phyloP scores from a whole-genome alignment of 495 filamentous ascomycete genomes.

The Aspergillus avenaceus region DNA sequence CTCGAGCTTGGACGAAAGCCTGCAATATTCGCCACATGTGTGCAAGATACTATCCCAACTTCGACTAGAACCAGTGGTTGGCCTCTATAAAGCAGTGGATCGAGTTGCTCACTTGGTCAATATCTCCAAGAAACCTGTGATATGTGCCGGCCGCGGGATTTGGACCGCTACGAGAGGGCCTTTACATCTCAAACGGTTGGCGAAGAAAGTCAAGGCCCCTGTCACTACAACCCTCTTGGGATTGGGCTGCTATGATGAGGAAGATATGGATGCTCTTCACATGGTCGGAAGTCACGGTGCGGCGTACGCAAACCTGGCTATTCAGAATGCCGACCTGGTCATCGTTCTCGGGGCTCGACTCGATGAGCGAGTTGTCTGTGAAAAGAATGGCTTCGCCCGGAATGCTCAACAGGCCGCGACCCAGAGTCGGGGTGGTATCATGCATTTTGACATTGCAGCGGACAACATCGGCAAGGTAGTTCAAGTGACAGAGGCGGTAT shows the following conservation, averaged over 20 bases:
- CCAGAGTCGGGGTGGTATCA: conserved; percentile 37
- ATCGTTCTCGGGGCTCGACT: conserved; percentile 62
- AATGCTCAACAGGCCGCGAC: conserved; percentile 34
- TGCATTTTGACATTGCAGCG: conserved; percentile 63
- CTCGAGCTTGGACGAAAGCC: conserved; percentile 53
- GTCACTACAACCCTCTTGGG: conserved; percentile 66
- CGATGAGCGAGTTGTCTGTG: conserved; percentile 58
- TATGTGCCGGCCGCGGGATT: conserved; percentile 59
- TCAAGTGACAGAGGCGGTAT: conserved; percentile 57
- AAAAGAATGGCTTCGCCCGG: conserved; percentile 52
- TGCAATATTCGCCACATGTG: neutral
- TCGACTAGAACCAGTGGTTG: conserved; percentile 5
- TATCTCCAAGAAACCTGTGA: conserved; percentile 56
- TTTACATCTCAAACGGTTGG: conserved; percentile 47
- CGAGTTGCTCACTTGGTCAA: conserved; percentile 55
- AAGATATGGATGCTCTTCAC: conserved; percentile 56
- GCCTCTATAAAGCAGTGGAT: conserved; percentile 35
- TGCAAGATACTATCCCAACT: too few species aligned
- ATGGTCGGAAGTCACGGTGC: conserved; percentile 67
- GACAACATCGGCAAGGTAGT: conserved; percentile 67
- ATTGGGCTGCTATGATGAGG: conserved; percentile 56
- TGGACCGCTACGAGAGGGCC: conserved; percentile 12
- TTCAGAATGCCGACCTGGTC: conserved; percentile 61
- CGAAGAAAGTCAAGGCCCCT: conserved; percentile 55
- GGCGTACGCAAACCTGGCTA: conserved; percentile 61